Evolutionary conservation across 768 basidiomycete genomes (phyloP).

Genomic region (Leccinum boreale): DNA sequence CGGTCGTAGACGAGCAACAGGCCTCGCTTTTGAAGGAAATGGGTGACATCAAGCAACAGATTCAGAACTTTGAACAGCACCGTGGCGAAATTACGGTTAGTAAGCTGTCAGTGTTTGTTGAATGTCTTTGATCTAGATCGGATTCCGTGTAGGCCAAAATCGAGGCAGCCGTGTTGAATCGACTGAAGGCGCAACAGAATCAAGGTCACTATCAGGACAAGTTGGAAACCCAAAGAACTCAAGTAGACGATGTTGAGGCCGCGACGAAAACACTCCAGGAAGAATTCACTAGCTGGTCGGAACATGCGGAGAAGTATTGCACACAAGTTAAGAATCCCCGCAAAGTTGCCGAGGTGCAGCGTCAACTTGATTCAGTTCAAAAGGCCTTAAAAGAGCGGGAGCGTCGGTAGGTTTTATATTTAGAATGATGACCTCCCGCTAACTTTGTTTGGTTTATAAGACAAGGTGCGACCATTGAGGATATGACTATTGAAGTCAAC

Average conservation of each 20-base stretch:
- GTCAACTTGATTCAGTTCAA: constrained; percentile 59
- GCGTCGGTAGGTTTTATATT: constrained; percentile 42
- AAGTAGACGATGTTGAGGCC: constrained; percentile 43
- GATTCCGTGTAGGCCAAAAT: constrained; percentile 43
- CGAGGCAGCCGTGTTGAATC: constrained; percentile 44
- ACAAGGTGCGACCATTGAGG: constrained; percentile 74
- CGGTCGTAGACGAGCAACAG: constrained; percentile 46
- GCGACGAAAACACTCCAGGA: constrained; percentile 49
- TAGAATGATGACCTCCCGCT: neutral
- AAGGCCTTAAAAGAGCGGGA: constrained; percentile 66
- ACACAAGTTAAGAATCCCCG: constrained; percentile 56
- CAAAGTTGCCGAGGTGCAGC: constrained; percentile 51
- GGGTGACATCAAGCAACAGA: constrained; percentile 45
- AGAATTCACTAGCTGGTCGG: constrained; percentile 69
- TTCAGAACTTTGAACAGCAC: constrained; percentile 49
- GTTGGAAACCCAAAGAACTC: constrained; percentile 45
- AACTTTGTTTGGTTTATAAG: constrained; percentile 32
- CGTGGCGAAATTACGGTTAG: constrained; percentile 45
- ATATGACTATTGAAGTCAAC: constrained; percentile 70
- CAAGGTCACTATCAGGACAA: constrained; percentile 51
- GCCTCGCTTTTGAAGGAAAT: constrained; percentile 39
- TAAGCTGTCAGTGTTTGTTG: neutral
- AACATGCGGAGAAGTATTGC: constrained; percentile 61
- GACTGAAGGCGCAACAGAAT: constrained; percentile 49
- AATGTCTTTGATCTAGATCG: neutral